phyloP scores from a whole-genome alignment of 169 alveolate species.

The Plasmodium cynomolgi region DNA sequence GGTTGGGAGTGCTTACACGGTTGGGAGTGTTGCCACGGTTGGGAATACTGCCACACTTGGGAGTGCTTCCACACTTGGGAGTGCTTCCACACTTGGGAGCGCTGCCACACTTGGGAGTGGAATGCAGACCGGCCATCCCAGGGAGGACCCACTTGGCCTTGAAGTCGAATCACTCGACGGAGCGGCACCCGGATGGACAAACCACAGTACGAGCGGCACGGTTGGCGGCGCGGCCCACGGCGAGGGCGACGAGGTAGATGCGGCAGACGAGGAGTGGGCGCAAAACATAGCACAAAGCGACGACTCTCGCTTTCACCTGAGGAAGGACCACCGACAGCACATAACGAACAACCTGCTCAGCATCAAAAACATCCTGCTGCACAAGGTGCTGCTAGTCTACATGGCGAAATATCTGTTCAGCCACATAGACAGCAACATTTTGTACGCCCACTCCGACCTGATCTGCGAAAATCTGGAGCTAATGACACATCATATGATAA shows the following conservation, averaged over 20 bases:
- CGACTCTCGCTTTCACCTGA: background rate
- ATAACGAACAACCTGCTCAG: conserved; percentile 5
- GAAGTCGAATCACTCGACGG: background rate
- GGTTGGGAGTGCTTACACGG: background rate
- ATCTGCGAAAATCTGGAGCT: conserved; percentile 63
- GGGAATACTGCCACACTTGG: background rate
- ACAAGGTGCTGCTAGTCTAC: conserved; percentile 27
- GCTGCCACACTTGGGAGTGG: background rate
- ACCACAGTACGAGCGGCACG: background rate
- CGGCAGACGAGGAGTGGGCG: background rate
- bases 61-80: background rate
- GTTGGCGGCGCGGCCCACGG: background rate
- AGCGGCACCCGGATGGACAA: background rate
- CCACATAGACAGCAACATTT: conserved; percentile 59
- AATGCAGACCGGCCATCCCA: background rate
- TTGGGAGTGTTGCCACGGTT: background rate
- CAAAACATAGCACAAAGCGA: background rate
- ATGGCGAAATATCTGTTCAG: conserved; percentile 56
- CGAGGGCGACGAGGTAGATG: background rate
- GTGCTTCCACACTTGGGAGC: background rate
- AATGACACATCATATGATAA: conserved; percentile 36
- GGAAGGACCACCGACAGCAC: conserved; percentile 1
- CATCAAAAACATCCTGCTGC: conserved; percentile 22
- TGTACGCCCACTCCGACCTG: conserved; percentile 68
- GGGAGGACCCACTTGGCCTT: background rate